These are phyloP conservation scores for Phytopythium chamaehyphon DNA, from an alignment of 352 stramenopile species.

Conservation along the genomic window DNA sequence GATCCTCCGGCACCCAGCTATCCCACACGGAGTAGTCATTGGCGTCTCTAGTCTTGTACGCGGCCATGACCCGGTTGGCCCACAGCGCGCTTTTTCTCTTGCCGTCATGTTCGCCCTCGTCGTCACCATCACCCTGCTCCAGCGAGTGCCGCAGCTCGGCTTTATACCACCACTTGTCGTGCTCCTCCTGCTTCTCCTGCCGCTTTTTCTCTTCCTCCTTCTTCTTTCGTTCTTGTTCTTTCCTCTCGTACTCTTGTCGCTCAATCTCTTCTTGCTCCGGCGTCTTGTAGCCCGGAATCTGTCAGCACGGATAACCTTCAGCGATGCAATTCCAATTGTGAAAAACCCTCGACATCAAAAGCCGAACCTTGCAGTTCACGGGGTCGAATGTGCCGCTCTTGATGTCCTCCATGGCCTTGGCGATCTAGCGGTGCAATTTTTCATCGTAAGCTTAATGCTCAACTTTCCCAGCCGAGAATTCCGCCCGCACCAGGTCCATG, in stretches of 20 bases:
- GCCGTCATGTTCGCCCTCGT: slow-evolving; percentile 6
- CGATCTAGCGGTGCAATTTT: slow-evolving; percentile 28
- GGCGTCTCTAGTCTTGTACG: slow-evolving; percentile 70
- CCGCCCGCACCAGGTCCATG: slow-evolving; percentile 55
- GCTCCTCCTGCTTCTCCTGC: slow-evolving; percentile 52
- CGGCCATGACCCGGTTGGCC: slow-evolving; percentile 55
- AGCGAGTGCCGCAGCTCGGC: slow-evolving; percentile 53
- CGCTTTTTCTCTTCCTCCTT: slow-evolving; percentile 36
- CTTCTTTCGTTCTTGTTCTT: slow-evolving; percentile 33
- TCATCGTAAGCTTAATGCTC: too few relatives aligned
- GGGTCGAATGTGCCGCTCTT: slow-evolving; percentile 80
- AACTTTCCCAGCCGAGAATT: too few relatives aligned
- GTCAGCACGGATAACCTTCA: background rate
- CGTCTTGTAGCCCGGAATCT: slow-evolving; percentile 79
- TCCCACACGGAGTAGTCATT: slow-evolving; percentile 84
- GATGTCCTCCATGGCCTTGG: slow-evolving; percentile 73
- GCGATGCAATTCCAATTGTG: too few relatives aligned
- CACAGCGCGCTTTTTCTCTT: slow-evolving; percentile 21
- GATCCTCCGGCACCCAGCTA: slow-evolving; percentile 71
- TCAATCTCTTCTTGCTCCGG: slow-evolving; percentile 67
- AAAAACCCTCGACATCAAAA: too few relatives aligned
- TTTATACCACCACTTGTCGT: slow-evolving; percentile 61
- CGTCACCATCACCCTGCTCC: slow-evolving; percentile 13
- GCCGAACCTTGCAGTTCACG: slow-evolving; percentile 55
- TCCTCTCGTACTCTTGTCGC: slow-evolving; percentile 22